Evolutionary conservation across 768 basidiomycete species (phyloP).

Genomic region (Crassisporium funariophilum): DNA sequence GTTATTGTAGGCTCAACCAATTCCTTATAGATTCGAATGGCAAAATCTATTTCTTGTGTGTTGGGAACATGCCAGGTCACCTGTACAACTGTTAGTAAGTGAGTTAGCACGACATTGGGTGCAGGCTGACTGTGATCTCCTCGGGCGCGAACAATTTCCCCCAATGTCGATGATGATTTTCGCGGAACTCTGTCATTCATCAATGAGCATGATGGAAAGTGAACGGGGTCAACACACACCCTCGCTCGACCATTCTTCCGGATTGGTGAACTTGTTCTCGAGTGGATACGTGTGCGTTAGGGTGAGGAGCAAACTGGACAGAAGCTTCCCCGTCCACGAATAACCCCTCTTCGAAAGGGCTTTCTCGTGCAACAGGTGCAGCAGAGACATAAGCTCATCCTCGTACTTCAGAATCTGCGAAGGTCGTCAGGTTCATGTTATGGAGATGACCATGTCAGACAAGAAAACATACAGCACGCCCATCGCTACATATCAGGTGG

Average conservation of each 20-base stretch:
- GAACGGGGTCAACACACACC: slow-evolving; percentile 40
- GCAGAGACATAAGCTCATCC: slow-evolving; percentile 58
- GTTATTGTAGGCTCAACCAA: slow-evolving; percentile 65
- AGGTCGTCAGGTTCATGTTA: slow-evolving; percentile 5
- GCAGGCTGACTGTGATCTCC: slow-evolving; percentile 61
- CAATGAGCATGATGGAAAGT: slow-evolving; percentile 1
- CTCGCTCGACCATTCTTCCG: slow-evolving; percentile 71
- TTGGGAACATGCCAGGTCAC: slow-evolving; percentile 80
- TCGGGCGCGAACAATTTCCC: slow-evolving; percentile 73
- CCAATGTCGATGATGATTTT: slow-evolving; percentile 75
- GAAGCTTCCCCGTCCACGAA: slow-evolving; percentile 76
- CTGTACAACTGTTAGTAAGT: slow-evolving; percentile 33
- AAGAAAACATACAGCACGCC: slow-evolving; percentile 56
- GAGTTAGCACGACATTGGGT: not conserved
- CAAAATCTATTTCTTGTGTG: slow-evolving; percentile 71
- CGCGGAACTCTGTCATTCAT: slow-evolving; percentile 56
- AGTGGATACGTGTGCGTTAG: slow-evolving; percentile 79
- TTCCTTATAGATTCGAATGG: slow-evolving; percentile 66
- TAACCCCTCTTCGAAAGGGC: slow-evolving; percentile 81
- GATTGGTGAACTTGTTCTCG: slow-evolving; percentile 82
- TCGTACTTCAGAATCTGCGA: slow-evolving; percentile 65
- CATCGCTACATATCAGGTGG: no score
- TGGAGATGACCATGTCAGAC: not conserved
- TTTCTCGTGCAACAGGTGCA: slow-evolving; percentile 67
- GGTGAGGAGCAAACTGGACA: slow-evolving; percentile 72